Evolutionary conservation across 164 flowering plant genomes (phyloP), one percentile per base, ranked within the genome.

Genomic region (Amborella trichopoda): DNA sequence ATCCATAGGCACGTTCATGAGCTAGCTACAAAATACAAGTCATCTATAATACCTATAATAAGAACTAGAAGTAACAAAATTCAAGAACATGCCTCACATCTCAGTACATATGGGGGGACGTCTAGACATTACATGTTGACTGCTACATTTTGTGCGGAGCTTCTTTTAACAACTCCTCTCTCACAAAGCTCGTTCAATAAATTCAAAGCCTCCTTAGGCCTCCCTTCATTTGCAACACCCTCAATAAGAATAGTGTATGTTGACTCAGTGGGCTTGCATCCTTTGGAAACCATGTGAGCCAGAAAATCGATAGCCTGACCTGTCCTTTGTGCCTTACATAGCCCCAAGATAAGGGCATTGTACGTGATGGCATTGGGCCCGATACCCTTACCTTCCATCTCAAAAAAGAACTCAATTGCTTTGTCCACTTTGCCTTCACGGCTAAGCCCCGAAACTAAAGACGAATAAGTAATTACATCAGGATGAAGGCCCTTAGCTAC

Each of bases 371-470:
- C 81, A 58, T 79, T 80, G 2, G 96, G 86, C 53, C 62, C 65
- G 23, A 79, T 59, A 42, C 83, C 86, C 53, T 57, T 34, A 17
- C 63, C 53, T 61, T 84, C 87, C 51, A 88, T 32, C 42, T 78
- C 89, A 22, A 65, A 68, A 42, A 88, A 73, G 45, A 84, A 66
- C 44, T 64, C 67, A 17, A 82, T 71, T 14, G 97, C 89, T 62
- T 82, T 81, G 28, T 78, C 72, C 40, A 88, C 64, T 55, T 80
- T 84, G 17, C 95, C 93, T 67, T 84, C 93, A 54, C 95, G 70
- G 54, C 84, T 74, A 30, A 84, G 76, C 40, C 97, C 95, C 11
- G 60, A 70, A 18, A 88, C 77, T 33, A 88, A 62, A 0, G 93
- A 84, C 13, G 82, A 71, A 51, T 76, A 88, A 8, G 95, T 84